Base-by-base conservation (phyloP, 139 green algal genomes). In the Dunaliella sp. region DNA sequence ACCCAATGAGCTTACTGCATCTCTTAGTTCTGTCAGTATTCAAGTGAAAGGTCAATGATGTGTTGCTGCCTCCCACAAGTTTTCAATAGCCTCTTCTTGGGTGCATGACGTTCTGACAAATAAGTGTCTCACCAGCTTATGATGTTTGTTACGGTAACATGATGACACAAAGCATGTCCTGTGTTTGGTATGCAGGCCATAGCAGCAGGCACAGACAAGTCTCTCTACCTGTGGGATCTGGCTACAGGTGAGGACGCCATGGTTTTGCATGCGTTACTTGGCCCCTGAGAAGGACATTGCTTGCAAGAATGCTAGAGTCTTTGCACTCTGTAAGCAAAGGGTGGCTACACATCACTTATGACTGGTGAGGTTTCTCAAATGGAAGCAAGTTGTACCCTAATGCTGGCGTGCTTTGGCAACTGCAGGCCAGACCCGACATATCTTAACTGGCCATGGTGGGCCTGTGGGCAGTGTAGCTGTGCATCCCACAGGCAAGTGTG, bases 401-500 rank as follows among this genome's bases (percentile, higher is more conserved):
- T 24, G 21, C 58, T 24, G 21, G 58, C 22, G 22, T 24, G 58
- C 58, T 24, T n/a, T 24, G 22, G 22, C 86, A 36, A 83, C 86
- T 77, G 58, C 72, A 3, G 89, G 89, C 26, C 79, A 90, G 35
- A 80, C 89, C n/a, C 83, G 85, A 0, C 91, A 95, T 82, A 94
- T 94, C n/a, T 88, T 97, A 38, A 97, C 95, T 0, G 95, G 95
- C 1, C 95, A 97, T 87, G 87, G 36, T 1, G 87, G 84, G 26
- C 90, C 91, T 28, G 94, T 96, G 0, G 92, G 38, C 57, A 90
- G 82, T 12, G 90, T 97, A 78, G 87, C 85, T 31, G 86, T 83
- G 86, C 93, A 86, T 82, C 93, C 94, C 0, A 65, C 48, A 65
- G 48, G 48, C 16, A n/a, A n/a, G n/a, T n/a, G n/a, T n/a, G n/a